Evolutionary conservation across 306 rosid species (phyloP).

Genomic region (Luffa aegyptiaca): DNA sequence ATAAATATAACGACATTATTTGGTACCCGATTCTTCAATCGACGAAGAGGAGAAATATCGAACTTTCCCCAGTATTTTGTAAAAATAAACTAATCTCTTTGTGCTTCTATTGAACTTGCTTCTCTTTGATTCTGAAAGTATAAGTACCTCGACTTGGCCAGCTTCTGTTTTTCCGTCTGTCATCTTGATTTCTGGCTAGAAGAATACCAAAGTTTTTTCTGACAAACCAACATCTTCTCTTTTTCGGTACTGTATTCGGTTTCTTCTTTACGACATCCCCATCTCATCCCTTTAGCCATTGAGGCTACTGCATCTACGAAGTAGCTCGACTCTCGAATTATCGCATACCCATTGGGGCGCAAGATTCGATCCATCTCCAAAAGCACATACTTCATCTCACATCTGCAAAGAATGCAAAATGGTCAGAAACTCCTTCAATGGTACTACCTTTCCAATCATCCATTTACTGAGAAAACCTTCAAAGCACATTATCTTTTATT

Average conservation of each 20-base stretch:
- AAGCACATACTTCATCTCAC: slow-evolving; percentile 82
- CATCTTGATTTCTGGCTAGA: slow-evolving; percentile 48
- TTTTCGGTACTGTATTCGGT: slow-evolving; percentile 54
- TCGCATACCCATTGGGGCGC: slow-evolving; percentile 60
- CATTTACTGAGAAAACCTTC: neutral
- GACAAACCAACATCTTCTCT: slow-evolving; percentile 87
- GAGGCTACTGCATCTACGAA: slow-evolving; percentile 63
- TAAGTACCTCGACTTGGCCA: neutral
- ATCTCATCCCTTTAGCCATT: slow-evolving; percentile 60
- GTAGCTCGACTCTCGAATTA: slow-evolving; percentile 71
- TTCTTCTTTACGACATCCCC: slow-evolving; percentile 72
- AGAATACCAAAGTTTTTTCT: slow-evolving; percentile 81
- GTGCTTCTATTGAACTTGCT: slow-evolving; percentile 37
- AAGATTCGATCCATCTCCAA: slow-evolving; percentile 93
- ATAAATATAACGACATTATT: slow-evolving; percentile 56
- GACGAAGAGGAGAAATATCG: slow-evolving; percentile 20
- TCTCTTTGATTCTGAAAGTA: slow-evolving; percentile 20
- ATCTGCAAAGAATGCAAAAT: slow-evolving; percentile 31
- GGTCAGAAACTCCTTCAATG: neutral
- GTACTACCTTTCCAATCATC: neutral
- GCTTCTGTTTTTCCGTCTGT: slow-evolving; percentile 4
- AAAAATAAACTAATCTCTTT: slow-evolving; percentile 37
- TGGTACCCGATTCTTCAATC: slow-evolving; percentile 33
- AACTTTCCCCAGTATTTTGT: slow-evolving; percentile 2
- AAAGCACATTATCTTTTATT: neutral